phyloP scores from a whole-genome alignment of 2,329 filamentous ascomycete genomes.

The Cytospora schulzeri region DNA sequence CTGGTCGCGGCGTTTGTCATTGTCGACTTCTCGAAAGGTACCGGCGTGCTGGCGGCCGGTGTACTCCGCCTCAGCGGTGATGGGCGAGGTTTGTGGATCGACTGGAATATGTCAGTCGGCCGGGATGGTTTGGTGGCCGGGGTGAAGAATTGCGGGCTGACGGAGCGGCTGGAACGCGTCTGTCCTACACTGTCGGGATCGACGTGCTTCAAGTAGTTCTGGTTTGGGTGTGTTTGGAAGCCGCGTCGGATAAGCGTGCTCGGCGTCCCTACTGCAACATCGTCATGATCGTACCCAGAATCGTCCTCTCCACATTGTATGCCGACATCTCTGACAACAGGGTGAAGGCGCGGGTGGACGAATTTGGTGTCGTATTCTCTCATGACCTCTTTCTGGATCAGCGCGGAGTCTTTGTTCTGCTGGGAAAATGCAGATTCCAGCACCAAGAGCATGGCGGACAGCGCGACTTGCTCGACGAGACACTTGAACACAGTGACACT shows the following conservation, averaged over 20 bases:
- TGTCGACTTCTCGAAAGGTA: slow-evolving; percentile 12
- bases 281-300: slow-evolving; percentile 45
- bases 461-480: slow-evolving; percentile 70
- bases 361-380: slow-evolving; percentile 96
- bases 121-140: slow-evolving; percentile 37
- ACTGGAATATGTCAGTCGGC: slow-evolving; percentile 39
- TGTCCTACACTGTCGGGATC: slow-evolving; percentile 60
- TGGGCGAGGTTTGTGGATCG: slow-evolving; percentile 31
- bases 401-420: slow-evolving; percentile 79
- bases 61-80: slow-evolving; percentile 32
- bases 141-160: slow-evolving; percentile 47
- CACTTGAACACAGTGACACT: slow-evolving; percentile 86
- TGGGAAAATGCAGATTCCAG: slow-evolving; percentile 76
- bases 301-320: slow-evolving; percentile 69
- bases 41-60: slow-evolving; percentile 14
- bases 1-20: slow-evolving; percentile 28
- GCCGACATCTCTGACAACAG: slow-evolving; percentile 73
- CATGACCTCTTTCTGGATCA: slow-evolving; percentile 90
- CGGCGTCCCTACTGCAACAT: slow-evolving; percentile 55
- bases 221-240: slow-evolving; percentile 82
- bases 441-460: slow-evolving; percentile 76
- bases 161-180: slow-evolving; percentile 40
- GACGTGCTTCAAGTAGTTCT: slow-evolving; percentile 73
- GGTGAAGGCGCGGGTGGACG: slow-evolving; percentile 86
- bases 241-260: slow-evolving; percentile 67